Conservation (phyloP, 352 stramenopile species). For the Phytophthora litchii region DNA sequence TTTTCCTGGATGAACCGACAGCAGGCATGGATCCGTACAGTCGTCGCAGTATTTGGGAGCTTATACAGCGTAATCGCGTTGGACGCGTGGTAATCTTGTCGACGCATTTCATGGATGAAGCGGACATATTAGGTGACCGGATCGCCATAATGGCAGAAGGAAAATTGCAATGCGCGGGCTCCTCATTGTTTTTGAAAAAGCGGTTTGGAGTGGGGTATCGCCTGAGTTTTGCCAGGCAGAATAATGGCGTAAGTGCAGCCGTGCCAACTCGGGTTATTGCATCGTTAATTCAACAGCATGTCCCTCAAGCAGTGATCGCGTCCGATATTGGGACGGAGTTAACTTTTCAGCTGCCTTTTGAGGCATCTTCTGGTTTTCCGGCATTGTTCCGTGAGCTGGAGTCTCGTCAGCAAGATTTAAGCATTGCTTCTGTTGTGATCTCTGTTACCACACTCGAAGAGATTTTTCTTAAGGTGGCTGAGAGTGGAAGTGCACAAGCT, state of each 20-base stretch:
- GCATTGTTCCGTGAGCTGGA: conserved; percentile 82
- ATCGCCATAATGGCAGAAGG: conserved; percentile 92
- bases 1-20: conserved; percentile 91
- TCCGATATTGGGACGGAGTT: conserved; percentile 82
- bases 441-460: conserved; percentile 89
- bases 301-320: conserved; percentile 44
- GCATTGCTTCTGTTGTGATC: conserved; percentile 69
- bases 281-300: conserved; percentile 39
- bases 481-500: conserved; percentile 17
- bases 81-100: conserved; percentile 87
- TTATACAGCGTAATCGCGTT: conserved; percentile 68
- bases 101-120: conserved; percentile 94
- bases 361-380: conserved; percentile 60
- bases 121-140: conserved; percentile 89
- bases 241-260: not conserved
- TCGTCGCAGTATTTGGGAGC: conserved; percentile 82
- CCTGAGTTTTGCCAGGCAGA: conserved; percentile 61
- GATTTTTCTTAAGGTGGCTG: conserved; percentile 90
- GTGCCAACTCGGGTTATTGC: not conserved
- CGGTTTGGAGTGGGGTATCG: conserved; percentile 80
- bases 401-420: conserved; percentile 28
- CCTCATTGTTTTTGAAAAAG: conserved; percentile 84
- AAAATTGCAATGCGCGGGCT: conserved; percentile 71
- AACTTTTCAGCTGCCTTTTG: conserved; percentile 75
- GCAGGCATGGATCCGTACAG: conserved; percentile 95